Evolutionary conservation across 805 yeast genomes (phyloP), one percentile per base, ranked within the genome.

Genomic region (Saturnispora hagleri): DNA sequence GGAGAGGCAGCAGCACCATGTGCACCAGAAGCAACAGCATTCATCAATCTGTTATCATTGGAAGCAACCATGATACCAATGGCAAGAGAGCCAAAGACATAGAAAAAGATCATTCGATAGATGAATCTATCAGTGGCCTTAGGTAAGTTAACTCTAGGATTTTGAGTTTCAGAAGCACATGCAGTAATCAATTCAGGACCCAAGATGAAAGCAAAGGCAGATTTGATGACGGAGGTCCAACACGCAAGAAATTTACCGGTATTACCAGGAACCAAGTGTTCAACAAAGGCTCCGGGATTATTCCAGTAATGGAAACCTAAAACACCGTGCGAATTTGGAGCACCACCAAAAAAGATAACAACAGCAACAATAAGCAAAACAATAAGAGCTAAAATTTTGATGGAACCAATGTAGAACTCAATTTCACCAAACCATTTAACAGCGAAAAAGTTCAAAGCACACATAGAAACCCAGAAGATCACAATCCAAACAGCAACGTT

Each of bases 251-350:
- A 81, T 54, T 73, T 74, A 46, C 87, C 89, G 18, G 84, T 74
- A 45, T 67, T 64, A 20, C 87, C 88, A 5, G 62, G 61, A 2
- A 71, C 69, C 47, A 77, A 60, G 58, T 79, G 79, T 50, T 69
- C 71, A 58, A 76, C 70, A 57, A 82, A 83, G 3, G 70, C 65
- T 55, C 73, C 76, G 12, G 65, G 66, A 43, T 57, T 49, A n/a
- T 63, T 69, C 89, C 89, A 83, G 67, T 73, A 82, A 56, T 82
- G 79, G 74, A 82, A 82, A 6, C 89, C 89, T 34, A 77, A 66
- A 53, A 83, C 73, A 50, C 78, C 81, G 48, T 74, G 73, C 18
- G 58, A 60, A 17, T 43, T 52, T 7, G 86, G 86, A 38, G 79
- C 83, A 57, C 85, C 86, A 50, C 86, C 87, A 61, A 80, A 76